Evolutionary conservation across 2,329 filamentous ascomycete species (phyloP).

Genomic region (Botrytis elliptica): DNA sequence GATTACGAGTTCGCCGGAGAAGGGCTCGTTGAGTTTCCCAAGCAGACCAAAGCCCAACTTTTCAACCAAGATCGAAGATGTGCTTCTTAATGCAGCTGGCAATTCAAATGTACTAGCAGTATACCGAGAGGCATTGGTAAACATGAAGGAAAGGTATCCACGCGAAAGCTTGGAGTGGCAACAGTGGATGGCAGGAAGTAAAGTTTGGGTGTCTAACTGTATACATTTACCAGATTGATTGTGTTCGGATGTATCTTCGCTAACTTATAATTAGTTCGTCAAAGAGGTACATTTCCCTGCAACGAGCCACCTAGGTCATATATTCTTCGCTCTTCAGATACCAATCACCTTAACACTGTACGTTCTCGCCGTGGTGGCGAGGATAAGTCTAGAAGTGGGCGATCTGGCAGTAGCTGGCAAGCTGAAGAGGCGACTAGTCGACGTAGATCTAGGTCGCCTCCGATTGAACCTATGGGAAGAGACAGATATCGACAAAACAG

Average conservation of each 20-base stretch:
- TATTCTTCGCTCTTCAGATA: not conserved
- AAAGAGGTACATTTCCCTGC: constrained; percentile 4
- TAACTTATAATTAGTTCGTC: not conserved
- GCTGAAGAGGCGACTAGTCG: not conserved
- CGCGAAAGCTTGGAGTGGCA: constrained; percentile 20
- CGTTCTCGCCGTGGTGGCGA: not conserved
- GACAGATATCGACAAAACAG: not conserved
- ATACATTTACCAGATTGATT: not conserved
- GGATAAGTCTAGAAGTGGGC: not conserved
- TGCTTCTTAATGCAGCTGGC: not conserved
- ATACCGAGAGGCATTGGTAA: not conserved
- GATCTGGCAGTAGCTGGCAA: not conserved
- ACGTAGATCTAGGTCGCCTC: constrained; percentile 8
- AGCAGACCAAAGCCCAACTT: not conserved
- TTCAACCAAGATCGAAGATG: not conserved
- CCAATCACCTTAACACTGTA: not conserved
- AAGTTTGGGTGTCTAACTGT: constrained; percentile 24
- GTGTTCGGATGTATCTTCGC: not conserved
- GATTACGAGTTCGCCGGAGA: not conserved
- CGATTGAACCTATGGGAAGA: not conserved
- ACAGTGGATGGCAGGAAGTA: constrained; percentile 22
- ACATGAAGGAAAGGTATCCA: constrained; percentile 10
- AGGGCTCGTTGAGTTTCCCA: not conserved
- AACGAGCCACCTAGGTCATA: constrained; percentile 15
- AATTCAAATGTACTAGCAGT: not conserved